Percentiles rank a stretch among this genome's conserved stretches.
These are phyloP conservation scores for Cryptococcus sp. DNA, from an alignment of 1,284 basidiomycete species.

Conservation along the genomic window DNA sequence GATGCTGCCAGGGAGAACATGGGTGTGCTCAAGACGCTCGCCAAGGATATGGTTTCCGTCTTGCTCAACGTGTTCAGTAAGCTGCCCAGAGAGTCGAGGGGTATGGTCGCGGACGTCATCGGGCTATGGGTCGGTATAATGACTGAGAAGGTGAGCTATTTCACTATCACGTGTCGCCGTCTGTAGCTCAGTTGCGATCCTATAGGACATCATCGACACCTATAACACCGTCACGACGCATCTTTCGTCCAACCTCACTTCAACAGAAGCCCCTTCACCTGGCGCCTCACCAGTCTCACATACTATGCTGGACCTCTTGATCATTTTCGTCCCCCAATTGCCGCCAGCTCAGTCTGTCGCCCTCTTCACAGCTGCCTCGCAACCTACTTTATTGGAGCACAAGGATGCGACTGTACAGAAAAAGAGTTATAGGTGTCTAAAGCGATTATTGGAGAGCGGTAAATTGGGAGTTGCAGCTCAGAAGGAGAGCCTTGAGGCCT, in stretches of 20 bases:
- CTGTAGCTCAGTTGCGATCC: background rate
- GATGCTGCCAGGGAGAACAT: conserved; percentile 70
- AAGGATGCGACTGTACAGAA: conserved; percentile 91
- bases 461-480: conserved; percentile 57
- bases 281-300: conserved; percentile 61
- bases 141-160: conserved; percentile 61
- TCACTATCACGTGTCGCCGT: background rate
- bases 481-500: conserved; percentile 59
- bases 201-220: conserved; percentile 73
- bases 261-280: conserved; percentile 41
- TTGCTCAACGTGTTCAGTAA: conserved; percentile 96
- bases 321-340: conserved; percentile 80
- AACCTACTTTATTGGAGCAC: conserved; percentile 55
- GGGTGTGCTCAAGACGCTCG: conserved; percentile 71
- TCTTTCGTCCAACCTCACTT: conserved; percentile 69
- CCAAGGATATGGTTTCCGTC: conserved; percentile 90
- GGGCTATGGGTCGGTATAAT: conserved; percentile 83
- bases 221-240: conserved; percentile 77
- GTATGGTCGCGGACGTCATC: conserved; percentile 86
- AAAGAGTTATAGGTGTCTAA: conserved; percentile 86
- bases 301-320: conserved; percentile 85
- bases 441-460: conserved; percentile 66
- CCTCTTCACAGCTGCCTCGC: conserved; percentile 61
- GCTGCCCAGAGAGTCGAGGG: conserved; percentile 72
- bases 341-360: conserved; percentile 61